Evolutionary conservation across 805 yeast genomes (phyloP).

Genomic region (Ogataea chonburiensis): DNA sequence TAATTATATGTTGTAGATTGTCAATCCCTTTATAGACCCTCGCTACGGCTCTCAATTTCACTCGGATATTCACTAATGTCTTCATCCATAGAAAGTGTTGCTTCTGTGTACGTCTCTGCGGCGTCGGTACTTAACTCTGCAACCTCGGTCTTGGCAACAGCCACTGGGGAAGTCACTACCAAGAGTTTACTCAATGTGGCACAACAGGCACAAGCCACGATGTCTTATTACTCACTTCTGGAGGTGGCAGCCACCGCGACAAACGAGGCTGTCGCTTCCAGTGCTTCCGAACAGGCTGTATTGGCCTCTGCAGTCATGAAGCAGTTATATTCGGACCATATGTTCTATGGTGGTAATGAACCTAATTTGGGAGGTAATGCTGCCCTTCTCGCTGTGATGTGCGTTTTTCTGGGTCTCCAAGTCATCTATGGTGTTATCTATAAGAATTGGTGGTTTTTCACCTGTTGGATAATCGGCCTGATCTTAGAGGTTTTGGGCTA

Average conservation of each 20-base stretch:
- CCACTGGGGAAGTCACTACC: slow-evolving; percentile 10
- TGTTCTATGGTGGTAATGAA: slow-evolving; percentile 38
- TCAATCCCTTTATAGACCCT: too few species aligned
- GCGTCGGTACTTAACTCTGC: slow-evolving; percentile 14
- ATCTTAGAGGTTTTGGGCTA: slow-evolving; percentile 69
- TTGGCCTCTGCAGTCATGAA: slow-evolving; percentile 25
- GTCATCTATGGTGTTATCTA: slow-evolving; percentile 42
- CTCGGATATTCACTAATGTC: too few species aligned
- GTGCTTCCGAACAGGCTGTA: slow-evolving; percentile 21
- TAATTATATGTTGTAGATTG: too few species aligned
- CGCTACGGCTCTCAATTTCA: too few species aligned
- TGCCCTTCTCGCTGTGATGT: slow-evolving; percentile 56
- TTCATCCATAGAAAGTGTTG: background rate
- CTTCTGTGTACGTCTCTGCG: slow-evolving; percentile 13
- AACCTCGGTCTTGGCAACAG: slow-evolving; percentile 19
- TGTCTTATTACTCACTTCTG: slow-evolving; percentile 27
- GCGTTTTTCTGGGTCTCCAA: slow-evolving; percentile 45
- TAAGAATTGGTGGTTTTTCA: slow-evolving; percentile 66
- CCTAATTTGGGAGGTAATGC: slow-evolving; percentile 62
- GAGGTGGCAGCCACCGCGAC: slow-evolving; percentile 29
- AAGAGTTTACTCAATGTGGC: slow-evolving; percentile 7
- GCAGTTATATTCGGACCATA: slow-evolving; percentile 17
- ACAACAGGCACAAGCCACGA: slow-evolving; percentile 28
- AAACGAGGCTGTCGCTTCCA: slow-evolving; percentile 10
- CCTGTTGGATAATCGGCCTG: slow-evolving; percentile 55